phyloP scores from a whole-genome alignment of 2,329 filamentous ascomycete genomes.

The Ploettnerulaceae sp. region DNA sequence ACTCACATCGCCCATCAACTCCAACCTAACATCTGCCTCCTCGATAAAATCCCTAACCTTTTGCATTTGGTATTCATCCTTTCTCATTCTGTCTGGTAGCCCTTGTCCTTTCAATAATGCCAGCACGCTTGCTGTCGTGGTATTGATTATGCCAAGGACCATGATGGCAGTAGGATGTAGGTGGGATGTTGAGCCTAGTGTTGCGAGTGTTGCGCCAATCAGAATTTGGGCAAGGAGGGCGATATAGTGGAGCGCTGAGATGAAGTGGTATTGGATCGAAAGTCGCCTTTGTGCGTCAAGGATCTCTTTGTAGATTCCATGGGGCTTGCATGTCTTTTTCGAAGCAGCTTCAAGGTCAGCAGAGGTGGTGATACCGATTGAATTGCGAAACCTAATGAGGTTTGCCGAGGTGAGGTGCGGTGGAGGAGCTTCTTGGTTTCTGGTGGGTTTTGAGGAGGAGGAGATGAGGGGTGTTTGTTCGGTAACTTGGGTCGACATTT shows the following conservation, averaged over 20 bases:
- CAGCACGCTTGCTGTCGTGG: conserved; percentile 56
- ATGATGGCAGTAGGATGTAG: conserved; percentile 50
- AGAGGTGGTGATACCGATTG: conserved; percentile 24
- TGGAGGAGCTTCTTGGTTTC: not conserved
- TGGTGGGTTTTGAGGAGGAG: conserved; percentile 8
- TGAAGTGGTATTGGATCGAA: conserved; percentile 33
- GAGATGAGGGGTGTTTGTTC: conserved; percentile 23
- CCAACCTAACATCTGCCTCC: conserved; percentile 46
- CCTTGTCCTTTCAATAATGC: conserved; percentile 51
- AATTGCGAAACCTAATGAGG: conserved; percentile 25
- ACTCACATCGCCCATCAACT: conserved; percentile 17
- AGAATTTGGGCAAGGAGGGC: conserved; percentile 44
- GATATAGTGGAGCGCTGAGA: conserved; percentile 39
- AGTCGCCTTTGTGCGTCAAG: conserved; percentile 35
- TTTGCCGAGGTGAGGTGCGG: conserved; percentile 11
- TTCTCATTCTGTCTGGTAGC: conserved; percentile 43
- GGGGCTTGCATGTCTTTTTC: conserved; percentile 15
- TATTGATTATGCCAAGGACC: conserved; percentile 57
- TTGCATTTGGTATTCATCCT: conserved; percentile 43
- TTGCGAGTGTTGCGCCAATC: conserved; percentile 44
- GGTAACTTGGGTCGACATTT: conserved; percentile 13
- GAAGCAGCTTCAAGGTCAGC: conserved; percentile 22
- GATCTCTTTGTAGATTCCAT: conserved; percentile 38
- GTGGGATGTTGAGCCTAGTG: conserved; percentile 42
- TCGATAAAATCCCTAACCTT: conserved; percentile 50